phyloP scores from a whole-genome alignment of 2,329 filamentous ascomycete genomes.

The Tympanopsis confertula region DNA sequence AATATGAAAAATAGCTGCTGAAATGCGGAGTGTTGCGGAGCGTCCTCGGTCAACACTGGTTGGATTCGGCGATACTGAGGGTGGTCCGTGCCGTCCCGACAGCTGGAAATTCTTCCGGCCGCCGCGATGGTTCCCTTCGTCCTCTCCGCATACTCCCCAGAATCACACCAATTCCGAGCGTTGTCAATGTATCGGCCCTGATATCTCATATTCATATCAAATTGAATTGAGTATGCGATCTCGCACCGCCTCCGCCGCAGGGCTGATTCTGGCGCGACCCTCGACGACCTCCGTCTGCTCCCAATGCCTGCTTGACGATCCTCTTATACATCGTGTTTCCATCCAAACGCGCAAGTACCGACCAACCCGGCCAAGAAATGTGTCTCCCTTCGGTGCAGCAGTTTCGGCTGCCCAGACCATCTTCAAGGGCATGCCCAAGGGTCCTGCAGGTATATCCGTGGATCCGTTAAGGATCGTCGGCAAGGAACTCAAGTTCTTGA shows the following conservation, averaged over 20 bases:
- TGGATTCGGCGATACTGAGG: no score
- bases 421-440: slow-evolving; percentile 50
- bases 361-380: slow-evolving; percentile 15
- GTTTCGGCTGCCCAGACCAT: slow-evolving; percentile 45
- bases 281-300: background rate
- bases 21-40: no score
- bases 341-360: background rate
- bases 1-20: no score
- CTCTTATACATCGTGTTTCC: background rate
- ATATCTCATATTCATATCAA: no score
- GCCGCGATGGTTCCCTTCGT: no score
- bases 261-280: background rate
- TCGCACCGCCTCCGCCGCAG: background rate
- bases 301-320: background rate
- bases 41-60: no score
- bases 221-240: background rate
- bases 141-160: no score
- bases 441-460: slow-evolving; percentile 58
- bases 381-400: slow-evolving; percentile 61
- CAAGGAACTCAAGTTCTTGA: slow-evolving; percentile 93
- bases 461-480: slow-evolving; percentile 84
- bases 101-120: no score
- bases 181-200: no score
- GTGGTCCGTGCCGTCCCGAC: no score
- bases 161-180: no score